Evolutionary conservation across 192 early-diverging fungal species (phyloP), one percentile per base, ranked within the genome.

Genomic region (Linnemannia exigua): DNA sequence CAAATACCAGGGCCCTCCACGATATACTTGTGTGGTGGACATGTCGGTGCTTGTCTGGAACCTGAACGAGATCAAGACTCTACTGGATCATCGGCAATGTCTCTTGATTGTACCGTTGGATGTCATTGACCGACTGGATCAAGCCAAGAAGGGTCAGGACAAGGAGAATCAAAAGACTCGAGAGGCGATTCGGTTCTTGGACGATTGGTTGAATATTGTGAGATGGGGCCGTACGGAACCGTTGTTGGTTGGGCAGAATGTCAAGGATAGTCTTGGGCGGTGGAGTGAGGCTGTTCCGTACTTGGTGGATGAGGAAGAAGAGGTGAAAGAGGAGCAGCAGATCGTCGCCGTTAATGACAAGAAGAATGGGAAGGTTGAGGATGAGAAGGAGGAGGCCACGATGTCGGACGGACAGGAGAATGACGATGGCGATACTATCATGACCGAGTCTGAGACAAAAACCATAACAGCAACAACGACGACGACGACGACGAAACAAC

Each of bases 161-260:
- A 86, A 88, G 70, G 88, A 82, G 71, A 93, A 91, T 58, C 72
- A 82, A 1, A 87, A 88, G 48, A 87, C 91, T 3, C 73, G 92
- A 77, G 92, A 93, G 63, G 89, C 92, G 17, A 93, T 93, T 74
- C 87, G 92, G 14, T 93, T 88, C 78, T 52, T 93, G 36, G 70
- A 82, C 31, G 72, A 87, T n/a, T 66, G 79, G 52, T 8, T 80
- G 50, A 83, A 79, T 63, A 75, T 81, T 41, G 31, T 48, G n/a
- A 54, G 67, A 11, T 72, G 78, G 68, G 79, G 72, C 22, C 67
- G 76, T 22, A 52, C 74, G 3, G 78, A 86, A 31, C 88, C 89
- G 4, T 86, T 89, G 31, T 71, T 93, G 25, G 84, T 89, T 15
- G 89, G 85, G 0, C 92, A 93, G 54, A 88, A 88, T 48, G 74